Conservation (phyloP, 225 moss, liverwort and hornwort genomes). For the Bryoerythrophyllum caledonicum region DNA sequence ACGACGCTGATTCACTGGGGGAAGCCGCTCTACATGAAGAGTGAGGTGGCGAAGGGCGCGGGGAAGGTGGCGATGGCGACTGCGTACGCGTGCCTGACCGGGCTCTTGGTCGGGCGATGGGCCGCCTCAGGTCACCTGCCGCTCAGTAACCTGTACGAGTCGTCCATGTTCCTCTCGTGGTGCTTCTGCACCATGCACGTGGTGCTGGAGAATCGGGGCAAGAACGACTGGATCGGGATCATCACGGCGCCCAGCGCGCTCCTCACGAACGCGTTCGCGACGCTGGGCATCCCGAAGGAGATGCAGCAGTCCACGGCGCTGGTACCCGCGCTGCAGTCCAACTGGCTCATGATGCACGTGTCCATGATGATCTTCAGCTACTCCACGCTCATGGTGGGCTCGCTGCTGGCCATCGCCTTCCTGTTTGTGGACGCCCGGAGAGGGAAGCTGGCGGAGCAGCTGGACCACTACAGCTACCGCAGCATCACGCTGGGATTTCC, state of each 20-base stretch:
- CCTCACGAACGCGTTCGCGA: conserved; percentile 57
- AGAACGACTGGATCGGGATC: conserved; percentile 52
- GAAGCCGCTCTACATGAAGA: conserved; percentile 39
- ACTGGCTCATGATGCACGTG: conserved; percentile 69
- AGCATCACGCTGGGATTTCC: conserved; percentile 52
- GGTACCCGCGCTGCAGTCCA: conserved; percentile 60
- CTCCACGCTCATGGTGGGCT: conserved; percentile 56
- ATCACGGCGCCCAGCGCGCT: conserved; percentile 63
- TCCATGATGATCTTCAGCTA: conserved; percentile 63
- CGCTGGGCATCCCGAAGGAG: conserved; percentile 50
- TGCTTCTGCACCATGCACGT: conserved; percentile 55
- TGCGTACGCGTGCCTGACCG: conserved; percentile 35
- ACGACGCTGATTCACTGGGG: conserved; percentile 51
- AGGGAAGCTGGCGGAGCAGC: conserved; percentile 29
- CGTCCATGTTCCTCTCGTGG: conserved; percentile 62
- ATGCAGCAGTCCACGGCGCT: conserved; percentile 55
- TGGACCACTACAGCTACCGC: conserved; percentile 53
- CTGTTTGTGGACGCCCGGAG: conserved; percentile 32
- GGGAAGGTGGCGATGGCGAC: conserved; percentile 41
- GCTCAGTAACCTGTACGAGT: conserved; percentile 54
- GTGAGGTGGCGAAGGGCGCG: not conserved
- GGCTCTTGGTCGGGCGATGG: conserved; percentile 47
- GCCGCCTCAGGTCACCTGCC: conserved; percentile 46
- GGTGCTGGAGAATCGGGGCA: conserved; percentile 27
- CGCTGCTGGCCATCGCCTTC: conserved; percentile 53